Percentiles rank a stretch among this genome's conserved stretches.
Evolutionary conservation across 192 early-diverging fungal species (phyloP).

Genomic region (Backusella australiensis): DNA sequence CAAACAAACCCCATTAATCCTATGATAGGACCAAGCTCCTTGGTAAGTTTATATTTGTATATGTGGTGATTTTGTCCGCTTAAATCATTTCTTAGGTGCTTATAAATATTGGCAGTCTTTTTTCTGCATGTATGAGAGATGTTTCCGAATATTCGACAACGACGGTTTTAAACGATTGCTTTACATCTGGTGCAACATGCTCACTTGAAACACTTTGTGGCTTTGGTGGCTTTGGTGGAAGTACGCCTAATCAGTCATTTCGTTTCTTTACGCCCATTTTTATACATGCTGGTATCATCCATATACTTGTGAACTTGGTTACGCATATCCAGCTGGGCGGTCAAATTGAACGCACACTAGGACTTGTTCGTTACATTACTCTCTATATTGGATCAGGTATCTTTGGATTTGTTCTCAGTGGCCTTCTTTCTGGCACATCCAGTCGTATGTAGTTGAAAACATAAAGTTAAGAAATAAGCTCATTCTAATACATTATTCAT

Average conservation of each 20-base stretch:
- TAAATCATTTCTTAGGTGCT: conserved; percentile 44
- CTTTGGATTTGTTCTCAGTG: conserved; percentile 81
- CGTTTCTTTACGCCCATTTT: conserved; percentile 82
- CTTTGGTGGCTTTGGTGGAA: conserved; percentile 50
- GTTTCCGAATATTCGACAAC: conserved; percentile 27
- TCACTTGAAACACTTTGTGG: conserved; percentile 60
- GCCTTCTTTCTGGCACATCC: conserved; percentile 44
- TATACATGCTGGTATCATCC: conserved; percentile 79
- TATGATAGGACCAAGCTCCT: conserved; percentile 76
- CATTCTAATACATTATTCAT: background rate
- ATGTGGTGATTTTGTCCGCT: background rate
- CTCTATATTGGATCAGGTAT: conserved; percentile 70
- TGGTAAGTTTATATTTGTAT: conserved; percentile 35
- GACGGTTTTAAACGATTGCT: conserved; percentile 17
- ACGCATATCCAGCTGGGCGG: conserved; percentile 72
- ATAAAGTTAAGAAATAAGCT: conserved; percentile 40
- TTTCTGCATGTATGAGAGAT: conserved; percentile 75
- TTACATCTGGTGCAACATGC: conserved; percentile 35
- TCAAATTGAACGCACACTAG: conserved; percentile 75
- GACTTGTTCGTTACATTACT: conserved; percentile 62
- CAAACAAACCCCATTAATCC: conserved; percentile 69
- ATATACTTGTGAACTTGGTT: conserved; percentile 72
- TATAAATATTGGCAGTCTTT: conserved; percentile 72
- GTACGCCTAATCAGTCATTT: conserved; percentile 70
- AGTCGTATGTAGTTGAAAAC: background rate